phyloP scores from a whole-genome alignment of 1,284 basidiomycete genomes.

The Cutaneotrichosporon sp. region DNA sequence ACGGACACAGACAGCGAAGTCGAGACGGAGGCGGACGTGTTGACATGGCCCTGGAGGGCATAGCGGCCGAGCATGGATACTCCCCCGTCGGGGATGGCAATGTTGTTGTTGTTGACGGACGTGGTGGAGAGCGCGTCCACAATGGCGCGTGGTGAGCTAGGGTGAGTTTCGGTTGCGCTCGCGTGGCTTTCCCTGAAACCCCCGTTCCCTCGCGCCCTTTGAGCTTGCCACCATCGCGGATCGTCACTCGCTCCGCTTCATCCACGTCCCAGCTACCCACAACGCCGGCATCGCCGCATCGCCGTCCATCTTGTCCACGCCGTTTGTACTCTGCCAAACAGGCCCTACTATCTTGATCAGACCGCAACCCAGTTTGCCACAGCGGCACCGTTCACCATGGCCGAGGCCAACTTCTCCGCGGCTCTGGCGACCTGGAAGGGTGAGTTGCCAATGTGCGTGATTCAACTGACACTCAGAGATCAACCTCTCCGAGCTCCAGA shows the following conservation, averaged over 20 bases:
- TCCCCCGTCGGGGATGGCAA: not conserved
- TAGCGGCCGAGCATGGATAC: constrained; percentile 20
- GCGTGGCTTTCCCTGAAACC: not conserved
- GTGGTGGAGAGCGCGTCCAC: not conserved
- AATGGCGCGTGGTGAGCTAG: too few species aligned
- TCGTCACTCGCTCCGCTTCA: not conserved
- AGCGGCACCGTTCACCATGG: constrained; percentile 28
- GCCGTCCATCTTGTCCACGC: not conserved
- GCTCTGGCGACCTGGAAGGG: constrained; percentile 84
- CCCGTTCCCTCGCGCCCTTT: not conserved
- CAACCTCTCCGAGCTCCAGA: constrained; percentile 83
- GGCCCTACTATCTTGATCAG: not conserved
- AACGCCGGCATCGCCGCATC: not conserved
- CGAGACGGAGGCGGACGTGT: constrained; percentile 13
- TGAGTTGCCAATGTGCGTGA: constrained; percentile 41
- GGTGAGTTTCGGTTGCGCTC: too few species aligned
- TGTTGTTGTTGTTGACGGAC: constrained; percentile 2
- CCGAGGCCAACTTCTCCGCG: constrained; percentile 64
- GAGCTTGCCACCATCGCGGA: not conserved
- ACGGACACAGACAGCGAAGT: constrained; percentile 19
- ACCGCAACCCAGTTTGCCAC: not conserved
- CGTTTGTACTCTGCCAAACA: too few species aligned
- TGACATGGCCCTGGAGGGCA: constrained; percentile 12
- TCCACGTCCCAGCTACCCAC: not conserved
- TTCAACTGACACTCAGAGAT: constrained; percentile 57